These are phyloP conservation scores for Tylopilus felleus DNA, from an alignment of 768 basidiomycete genomes.

Conservation along the genomic window DNA sequence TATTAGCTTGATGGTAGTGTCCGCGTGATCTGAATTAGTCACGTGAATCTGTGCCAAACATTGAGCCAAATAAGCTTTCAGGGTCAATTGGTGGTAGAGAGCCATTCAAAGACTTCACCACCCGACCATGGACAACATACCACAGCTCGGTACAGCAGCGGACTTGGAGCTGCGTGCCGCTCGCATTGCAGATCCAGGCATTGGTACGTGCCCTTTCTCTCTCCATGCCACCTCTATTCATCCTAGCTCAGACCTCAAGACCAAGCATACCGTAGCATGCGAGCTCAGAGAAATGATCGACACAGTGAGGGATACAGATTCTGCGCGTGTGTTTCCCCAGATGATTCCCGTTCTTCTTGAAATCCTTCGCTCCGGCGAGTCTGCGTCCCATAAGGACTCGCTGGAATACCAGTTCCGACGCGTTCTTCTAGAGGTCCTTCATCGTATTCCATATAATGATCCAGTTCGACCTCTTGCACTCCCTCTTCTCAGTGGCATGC, in stretches of 20 bases:
- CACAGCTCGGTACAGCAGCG: constrained; percentile 43
- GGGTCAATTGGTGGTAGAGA: constrained; percentile 16
- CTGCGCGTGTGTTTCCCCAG: constrained; percentile 62
- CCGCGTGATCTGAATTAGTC: constrained; percentile 3
- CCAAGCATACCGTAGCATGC: constrained; percentile 64
- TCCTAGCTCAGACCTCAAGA: constrained; percentile 56
- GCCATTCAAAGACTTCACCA: neutral
- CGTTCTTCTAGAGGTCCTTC: constrained; percentile 82
- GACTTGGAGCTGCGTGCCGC: constrained; percentile 73
- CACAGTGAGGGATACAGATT: constrained; percentile 71
- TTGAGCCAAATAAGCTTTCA: constrained; percentile 31
- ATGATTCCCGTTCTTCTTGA: constrained; percentile 74
- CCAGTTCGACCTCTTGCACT: constrained; percentile 65
- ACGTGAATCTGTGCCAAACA: constrained; percentile 33
- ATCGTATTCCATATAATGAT: constrained; percentile 82
- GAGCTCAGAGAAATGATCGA: constrained; percentile 84
- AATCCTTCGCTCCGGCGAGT: constrained; percentile 65
- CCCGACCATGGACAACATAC: constrained; percentile 41
- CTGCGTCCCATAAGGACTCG: constrained; percentile 62
- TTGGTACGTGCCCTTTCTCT: constrained; percentile 43
- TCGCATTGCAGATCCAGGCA: constrained; percentile 70
- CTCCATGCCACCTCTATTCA: neutral
- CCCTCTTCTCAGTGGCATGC: constrained; percentile 73
- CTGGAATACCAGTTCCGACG: constrained; percentile 81
- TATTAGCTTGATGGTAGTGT: neutral